phyloP scores from a whole-genome alignment of 106 monocot genomes.

The Triglochin maritima region DNA sequence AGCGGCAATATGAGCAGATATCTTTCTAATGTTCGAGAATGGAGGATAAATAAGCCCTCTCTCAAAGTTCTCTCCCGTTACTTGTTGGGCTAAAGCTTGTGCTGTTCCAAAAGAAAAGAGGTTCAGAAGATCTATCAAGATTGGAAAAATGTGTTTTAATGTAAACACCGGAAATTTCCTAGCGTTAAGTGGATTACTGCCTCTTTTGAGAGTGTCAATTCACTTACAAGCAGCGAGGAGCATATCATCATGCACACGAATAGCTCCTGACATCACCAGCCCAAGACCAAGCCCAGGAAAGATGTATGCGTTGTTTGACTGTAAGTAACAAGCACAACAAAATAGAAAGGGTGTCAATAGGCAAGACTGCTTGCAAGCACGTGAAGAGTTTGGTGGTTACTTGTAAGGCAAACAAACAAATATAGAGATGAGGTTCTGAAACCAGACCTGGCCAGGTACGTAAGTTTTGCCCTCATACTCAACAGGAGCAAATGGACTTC shows the following conservation, averaged over 20 bases:
- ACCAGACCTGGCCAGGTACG: slow-evolving; percentile 62
- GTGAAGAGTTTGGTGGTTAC: too few species aligned
- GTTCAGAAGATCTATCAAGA: neutral
- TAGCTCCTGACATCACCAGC: slow-evolving; percentile 76
- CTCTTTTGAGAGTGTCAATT: neutral
- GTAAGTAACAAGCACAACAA: neutral
- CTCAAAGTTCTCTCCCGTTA: slow-evolving; percentile 53
- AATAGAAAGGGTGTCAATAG: neutral
- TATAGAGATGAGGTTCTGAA: too few species aligned
- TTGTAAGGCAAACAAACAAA: too few species aligned
- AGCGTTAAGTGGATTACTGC: too few species aligned
- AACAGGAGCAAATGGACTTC: slow-evolving; percentile 81
- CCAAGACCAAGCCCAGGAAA: slow-evolving; percentile 93
- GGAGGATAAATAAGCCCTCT: slow-evolving; percentile 84
- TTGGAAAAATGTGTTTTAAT: too few species aligned
- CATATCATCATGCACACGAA: slow-evolving; percentile 91
- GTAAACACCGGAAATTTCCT: too few species aligned
- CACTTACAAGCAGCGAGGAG: slow-evolving; percentile 79
- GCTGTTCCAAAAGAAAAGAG: slow-evolving; percentile 43
- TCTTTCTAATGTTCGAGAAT: slow-evolving; percentile 80
- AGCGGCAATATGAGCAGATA: slow-evolving; percentile 88
- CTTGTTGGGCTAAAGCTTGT: slow-evolving; percentile 66
- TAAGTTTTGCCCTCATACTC: slow-evolving; percentile 56
- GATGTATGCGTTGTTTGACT: slow-evolving; percentile 90
- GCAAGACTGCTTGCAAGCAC: neutral